Conservation (phyloP, 1,284 basidiomycete genomes). For the Rhodotorula sp. region DNA sequence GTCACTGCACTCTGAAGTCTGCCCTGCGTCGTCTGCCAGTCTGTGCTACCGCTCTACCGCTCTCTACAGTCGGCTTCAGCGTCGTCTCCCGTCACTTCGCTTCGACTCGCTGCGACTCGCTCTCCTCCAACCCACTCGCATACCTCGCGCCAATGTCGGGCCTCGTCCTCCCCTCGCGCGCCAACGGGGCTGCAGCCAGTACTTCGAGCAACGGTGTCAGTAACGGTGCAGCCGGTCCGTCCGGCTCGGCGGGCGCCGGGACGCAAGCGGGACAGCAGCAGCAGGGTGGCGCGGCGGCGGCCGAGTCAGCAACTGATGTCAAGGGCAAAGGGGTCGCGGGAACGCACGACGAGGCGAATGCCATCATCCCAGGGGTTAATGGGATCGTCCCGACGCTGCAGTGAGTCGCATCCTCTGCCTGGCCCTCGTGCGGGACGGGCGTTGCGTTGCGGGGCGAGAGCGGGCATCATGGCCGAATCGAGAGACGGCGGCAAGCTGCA, state of each 20-base stretch:
- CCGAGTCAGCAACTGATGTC: slow-evolving; percentile 1
- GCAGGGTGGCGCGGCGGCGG: background rate
- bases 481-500: background rate
- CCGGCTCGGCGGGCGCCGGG: background rate
- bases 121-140: background rate
- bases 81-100: too few relatives aligned
- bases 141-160: slow-evolving; percentile 24
- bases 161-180: slow-evolving; percentile 29
- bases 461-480: background rate
- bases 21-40: slow-evolving; percentile 1
- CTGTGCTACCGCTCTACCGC: background rate
- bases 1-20: background rate
- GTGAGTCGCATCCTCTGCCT: slow-evolving; percentile 49
- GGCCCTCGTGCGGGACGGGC: background rate
- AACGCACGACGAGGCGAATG: slow-evolving; percentile 19
- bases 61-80: background rate
- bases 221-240: slow-evolving; percentile 3
- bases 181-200: background rate
- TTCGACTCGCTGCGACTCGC: too few relatives aligned
- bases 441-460: background rate
- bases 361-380: slow-evolving; percentile 59
- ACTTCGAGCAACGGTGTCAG: slow-evolving; percentile 7
- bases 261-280: background rate
- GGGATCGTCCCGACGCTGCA: slow-evolving; percentile 92
- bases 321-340: slow-evolving; percentile 24